Conservation (phyloP, 2,329 filamentous ascomycete genomes). For the Penicillium brevicompactum region DNA sequence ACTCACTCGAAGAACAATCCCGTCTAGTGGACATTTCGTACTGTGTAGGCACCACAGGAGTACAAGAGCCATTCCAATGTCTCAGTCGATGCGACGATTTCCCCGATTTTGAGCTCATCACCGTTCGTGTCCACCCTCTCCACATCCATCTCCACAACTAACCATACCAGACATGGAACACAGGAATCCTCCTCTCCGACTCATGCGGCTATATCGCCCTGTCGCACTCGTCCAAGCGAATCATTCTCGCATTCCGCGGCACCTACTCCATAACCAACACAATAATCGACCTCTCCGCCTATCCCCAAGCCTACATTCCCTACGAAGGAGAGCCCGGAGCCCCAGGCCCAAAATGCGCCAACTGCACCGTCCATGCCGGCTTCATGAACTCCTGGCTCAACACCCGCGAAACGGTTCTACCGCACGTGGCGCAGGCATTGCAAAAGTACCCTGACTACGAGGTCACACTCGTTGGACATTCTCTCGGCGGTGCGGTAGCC, state of each 20-base stretch:
- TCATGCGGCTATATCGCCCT: slow-evolving; percentile 92
- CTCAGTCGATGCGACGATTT: slow-evolving; percentile 85
- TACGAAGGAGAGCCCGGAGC: slow-evolving; percentile 64
- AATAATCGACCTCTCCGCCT: slow-evolving; percentile 83
- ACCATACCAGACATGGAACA: slow-evolving; percentile 73
- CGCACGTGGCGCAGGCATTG: slow-evolving; percentile 63
- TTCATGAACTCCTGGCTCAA: slow-evolving; percentile 84
- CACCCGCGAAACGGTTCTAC: slow-evolving; percentile 69
- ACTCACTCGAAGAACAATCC: slow-evolving; percentile 82
- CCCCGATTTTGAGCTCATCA: slow-evolving; percentile 73
- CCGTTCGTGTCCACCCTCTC: slow-evolving; percentile 42
- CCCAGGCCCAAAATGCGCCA: slow-evolving; percentile 64
- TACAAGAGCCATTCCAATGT: slow-evolving; percentile 81
- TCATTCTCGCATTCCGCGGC: slow-evolving; percentile 88
- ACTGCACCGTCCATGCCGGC: slow-evolving; percentile 91
- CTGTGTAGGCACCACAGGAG: slow-evolving; percentile 83
- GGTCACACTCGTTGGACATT: slow-evolving; percentile 83
- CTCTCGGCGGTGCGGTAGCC: slow-evolving; percentile 88
- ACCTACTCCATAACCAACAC: slow-evolving; percentile 94
- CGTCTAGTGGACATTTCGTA: slow-evolving; percentile 92
- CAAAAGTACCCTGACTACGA: slow-evolving; percentile 68
- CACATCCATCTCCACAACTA: background rate
- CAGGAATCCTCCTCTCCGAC: slow-evolving; percentile 81
- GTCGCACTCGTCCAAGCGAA: slow-evolving; percentile 69
- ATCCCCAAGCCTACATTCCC: slow-evolving; percentile 87